Evolutionary conservation across 129 eudicot genomes (phyloP), one percentile per base, ranked within the genome.

Genomic region (Lactuca sativa): DNA sequence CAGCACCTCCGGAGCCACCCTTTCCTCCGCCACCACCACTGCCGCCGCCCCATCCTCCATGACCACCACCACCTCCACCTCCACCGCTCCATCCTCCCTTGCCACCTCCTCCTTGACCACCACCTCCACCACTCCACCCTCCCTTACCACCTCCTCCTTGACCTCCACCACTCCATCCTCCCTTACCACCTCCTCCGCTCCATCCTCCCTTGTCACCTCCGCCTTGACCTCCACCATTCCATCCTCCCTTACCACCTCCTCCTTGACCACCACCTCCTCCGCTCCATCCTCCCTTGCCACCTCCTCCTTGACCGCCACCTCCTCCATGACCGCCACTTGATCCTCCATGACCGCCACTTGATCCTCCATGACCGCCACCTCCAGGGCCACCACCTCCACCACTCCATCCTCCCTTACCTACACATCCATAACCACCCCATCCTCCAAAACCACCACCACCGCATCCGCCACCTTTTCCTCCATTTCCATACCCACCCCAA

Each of bases 361-460:
- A 33, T 16, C 66, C 66, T 1, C 54, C 55, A 6, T 56, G 33
- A 8, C 62, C 79, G 14, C 72, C 9, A 57, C 78, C 44, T 74
- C 78, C 78, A 16, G 16, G 62, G 2, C 49, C 59, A 12, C 80
- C 74, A 51, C 74, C 80, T 3, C 80, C 74, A 5, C 80, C 80
- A 4, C 57, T 11, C 52, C 51, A 34, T 31, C 75, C 81, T 53
- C 80, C 80, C 48, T 76, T 76, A 25, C 75, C 75, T 60, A 64
- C 75, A 52, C 75, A 53, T 60, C 80, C 80, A 67, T 68, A 61
- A 37, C 80, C 80, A 68, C 80, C 71, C 80, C 80, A 76, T 68
- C 75, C 64, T 68, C 52, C 70, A 30, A 67, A 13, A 51, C 80
- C 71, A 58, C 80, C 75, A 11, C 80, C 75, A 52, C 80, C 74